phyloP scores from a whole-genome alignment of 2,329 filamentous ascomycete species.

The Aspergillus candidus region DNA sequence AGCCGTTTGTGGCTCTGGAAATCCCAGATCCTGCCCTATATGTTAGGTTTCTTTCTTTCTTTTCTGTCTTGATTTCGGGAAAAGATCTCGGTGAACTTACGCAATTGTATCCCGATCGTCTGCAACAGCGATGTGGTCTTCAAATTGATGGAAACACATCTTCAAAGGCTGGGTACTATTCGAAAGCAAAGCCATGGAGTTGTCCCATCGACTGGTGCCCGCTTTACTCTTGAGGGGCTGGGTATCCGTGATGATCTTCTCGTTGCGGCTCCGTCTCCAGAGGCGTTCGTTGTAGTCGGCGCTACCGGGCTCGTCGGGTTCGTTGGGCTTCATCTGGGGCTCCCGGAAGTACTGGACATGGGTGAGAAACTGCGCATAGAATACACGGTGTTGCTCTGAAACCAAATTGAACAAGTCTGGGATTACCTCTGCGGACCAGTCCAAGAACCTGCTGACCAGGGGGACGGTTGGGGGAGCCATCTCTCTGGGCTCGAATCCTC shows the following conservation, averaged over 20 bases:
- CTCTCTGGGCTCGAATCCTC: constrained; percentile 62
- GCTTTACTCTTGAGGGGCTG: constrained; percentile 90
- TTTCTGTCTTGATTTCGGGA: too few species aligned
- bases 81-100: constrained; percentile 29
- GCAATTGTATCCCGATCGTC: constrained; percentile 86
- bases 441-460: constrained; percentile 74
- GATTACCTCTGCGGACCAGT: constrained; percentile 79
- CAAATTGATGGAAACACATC: constrained; percentile 96
- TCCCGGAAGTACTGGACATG: constrained; percentile 74
- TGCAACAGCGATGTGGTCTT: constrained; percentile 87
- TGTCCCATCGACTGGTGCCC: constrained; percentile 79
- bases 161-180: constrained; percentile 85
- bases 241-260: constrained; percentile 83
- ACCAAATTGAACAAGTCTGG: constrained; percentile 13
- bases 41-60: constrained; percentile 4
- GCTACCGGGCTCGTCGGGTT: constrained; percentile 92
- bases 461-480: constrained; percentile 61
- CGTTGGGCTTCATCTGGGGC: constrained; percentile 94
- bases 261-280: constrained; percentile 88
- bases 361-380: constrained; percentile 23
- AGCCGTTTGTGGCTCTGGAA: constrained; percentile 73
- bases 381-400: constrained; percentile 6
- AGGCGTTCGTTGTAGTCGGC: constrained; percentile 92
- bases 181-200: constrained; percentile 73
- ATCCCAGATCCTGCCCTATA: constrained; percentile 66